Percentiles rank a stretch among this genome's conserved stretches.
These are phyloP conservation scores for Calycina marina DNA, from an alignment of 2,329 filamentous ascomycete genomes.

Conservation along the genomic window DNA sequence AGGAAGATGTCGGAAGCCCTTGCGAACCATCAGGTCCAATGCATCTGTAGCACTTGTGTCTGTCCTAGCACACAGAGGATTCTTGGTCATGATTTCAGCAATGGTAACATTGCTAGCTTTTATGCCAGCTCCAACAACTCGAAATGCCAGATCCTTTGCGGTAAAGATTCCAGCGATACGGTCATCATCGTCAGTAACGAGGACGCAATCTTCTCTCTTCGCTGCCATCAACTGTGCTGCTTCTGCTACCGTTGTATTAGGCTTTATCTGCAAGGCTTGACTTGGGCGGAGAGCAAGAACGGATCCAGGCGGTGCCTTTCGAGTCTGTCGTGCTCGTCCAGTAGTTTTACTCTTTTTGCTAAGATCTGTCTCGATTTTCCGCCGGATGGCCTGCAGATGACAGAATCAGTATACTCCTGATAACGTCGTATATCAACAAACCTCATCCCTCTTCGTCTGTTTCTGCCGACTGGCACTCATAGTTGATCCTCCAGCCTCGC, in stretches of 20 bases:
- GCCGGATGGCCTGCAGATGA: slow-evolving; percentile 75
- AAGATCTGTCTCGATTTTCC: slow-evolving; percentile 93
- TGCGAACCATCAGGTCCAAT: slow-evolving; percentile 92
- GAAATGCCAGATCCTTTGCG: slow-evolving; percentile 94
- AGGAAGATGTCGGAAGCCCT: slow-evolving; percentile 91
- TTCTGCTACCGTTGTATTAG: slow-evolving; percentile 82
- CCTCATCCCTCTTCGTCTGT: slow-evolving; percentile 96
- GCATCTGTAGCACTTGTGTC: slow-evolving; percentile 98
- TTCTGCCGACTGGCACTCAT: slow-evolving; percentile 92
- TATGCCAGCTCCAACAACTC: slow-evolving; percentile 80
- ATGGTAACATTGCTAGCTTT: slow-evolving; percentile 87
- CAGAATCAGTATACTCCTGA: slow-evolving; percentile 11
- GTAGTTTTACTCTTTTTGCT: slow-evolving; percentile 88
- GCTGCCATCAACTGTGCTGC: slow-evolving; percentile 97
- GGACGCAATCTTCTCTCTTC: slow-evolving; percentile 93
- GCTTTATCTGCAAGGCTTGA: slow-evolving; percentile 94
- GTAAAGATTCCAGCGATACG: slow-evolving; percentile 98
- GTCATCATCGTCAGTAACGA: slow-evolving; percentile 96
- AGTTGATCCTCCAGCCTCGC: slow-evolving; percentile 37
- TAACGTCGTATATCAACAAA: slow-evolving; percentile 30
- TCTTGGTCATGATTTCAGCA: slow-evolving; percentile 99
- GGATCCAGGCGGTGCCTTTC: slow-evolving; percentile 90
- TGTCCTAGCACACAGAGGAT: slow-evolving; percentile 90
- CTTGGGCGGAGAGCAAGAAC: slow-evolving; percentile 92
- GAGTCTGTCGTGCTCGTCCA: slow-evolving; percentile 64